Conservation (phyloP, 352 stramenopile species). For the Phytophthora chlamydospora region DNA sequence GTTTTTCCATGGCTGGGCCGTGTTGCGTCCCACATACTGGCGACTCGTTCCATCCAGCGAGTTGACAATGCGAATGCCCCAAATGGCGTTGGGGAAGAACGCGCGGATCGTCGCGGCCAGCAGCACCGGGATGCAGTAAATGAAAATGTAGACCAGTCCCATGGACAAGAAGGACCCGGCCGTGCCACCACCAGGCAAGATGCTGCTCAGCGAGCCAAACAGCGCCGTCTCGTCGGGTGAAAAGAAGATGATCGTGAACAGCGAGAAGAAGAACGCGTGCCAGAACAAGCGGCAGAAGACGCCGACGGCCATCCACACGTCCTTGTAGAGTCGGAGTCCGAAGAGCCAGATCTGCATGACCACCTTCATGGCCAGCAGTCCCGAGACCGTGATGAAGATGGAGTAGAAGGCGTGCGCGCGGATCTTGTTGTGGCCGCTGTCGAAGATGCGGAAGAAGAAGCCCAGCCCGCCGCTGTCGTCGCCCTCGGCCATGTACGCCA, state of each 20-base stretch:
- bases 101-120: slow-evolving; percentile 54
- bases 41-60: slow-evolving; percentile 69
- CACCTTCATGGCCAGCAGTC: slow-evolving; percentile 66
- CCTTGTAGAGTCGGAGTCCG: slow-evolving; percentile 67
- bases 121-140: slow-evolving; percentile 73
- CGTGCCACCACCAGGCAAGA: slow-evolving; percentile 53
- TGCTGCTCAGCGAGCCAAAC: slow-evolving; percentile 48
- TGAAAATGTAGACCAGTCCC: slow-evolving; percentile 55
- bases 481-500: slow-evolving; percentile 69
- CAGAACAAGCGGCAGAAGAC: slow-evolving; percentile 75
- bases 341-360: slow-evolving; percentile 82
- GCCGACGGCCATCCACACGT: slow-evolving; percentile 61
- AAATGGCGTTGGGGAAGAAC: slow-evolving; percentile 56
- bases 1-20: slow-evolving; percentile 61
- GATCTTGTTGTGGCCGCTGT: slow-evolving; percentile 54
- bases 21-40: slow-evolving; percentile 83
- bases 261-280: slow-evolving; percentile 73
- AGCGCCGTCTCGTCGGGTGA: slow-evolving; percentile 64
- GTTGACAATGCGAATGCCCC: slow-evolving; percentile 68
- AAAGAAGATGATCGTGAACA: slow-evolving; percentile 67
- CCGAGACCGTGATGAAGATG: slow-evolving; percentile 66
- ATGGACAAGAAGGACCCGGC: slow-evolving; percentile 65
- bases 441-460: slow-evolving; percentile 75
- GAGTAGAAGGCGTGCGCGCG: slow-evolving; percentile 75
- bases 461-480: slow-evolving; percentile 49